Evolutionary conservation across 768 basidiomycete species (phyloP), one percentile per base, ranked within the genome.

Genomic region (Crepidotus variabilis): DNA sequence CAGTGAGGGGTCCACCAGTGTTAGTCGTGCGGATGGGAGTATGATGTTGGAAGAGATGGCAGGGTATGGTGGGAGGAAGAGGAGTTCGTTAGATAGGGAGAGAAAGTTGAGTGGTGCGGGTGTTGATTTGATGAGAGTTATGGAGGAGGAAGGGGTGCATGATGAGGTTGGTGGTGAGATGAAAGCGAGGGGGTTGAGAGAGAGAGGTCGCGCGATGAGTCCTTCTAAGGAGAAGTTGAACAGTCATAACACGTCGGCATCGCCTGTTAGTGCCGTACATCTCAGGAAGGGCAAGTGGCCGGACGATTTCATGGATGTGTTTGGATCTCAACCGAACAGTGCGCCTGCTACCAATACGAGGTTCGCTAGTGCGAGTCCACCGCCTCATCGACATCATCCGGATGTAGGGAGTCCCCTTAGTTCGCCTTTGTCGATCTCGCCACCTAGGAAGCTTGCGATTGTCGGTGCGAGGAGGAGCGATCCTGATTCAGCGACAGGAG

Each of bases 1-100:
- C 18, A 89, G 87, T 39, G 90, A 90, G 63, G 72, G 75, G 13
- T 85, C 86, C 5, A 88, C 87, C 73, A 89, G 52, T 80, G 79
- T 20, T 77, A 78, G 33, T 77, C 83, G 22, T 84, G 88, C 85
- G n/a, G 88, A 90, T 63, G 89, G 81, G 14, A 85, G 76, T 60
- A 69, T 71, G 33, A 74, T 86, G 52, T 80, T 80, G 16, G 81
- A 81, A 32, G 80, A 81, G 33, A 57, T 85, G 54, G 62, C 69
- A 20, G 74, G 78, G 56, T 78, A 76, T 62, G 51, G 58, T 28
- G 54, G 53, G 50, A 51, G 34, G 47, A 51, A 55, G 53, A 50
- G 54, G 50, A 51, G 50, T 21, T 53, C 55, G 6, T 22, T 43
- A 28, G 50, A 45, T 20, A 50, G 85, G 51, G 88, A 90, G 59